A percentile compares a stretch with the other conserved stretches of the same genome.
Evolutionary conservation across 1,284 basidiomycete species (phyloP).

Genomic region (Rhodotorula mucilaginosa): DNA sequence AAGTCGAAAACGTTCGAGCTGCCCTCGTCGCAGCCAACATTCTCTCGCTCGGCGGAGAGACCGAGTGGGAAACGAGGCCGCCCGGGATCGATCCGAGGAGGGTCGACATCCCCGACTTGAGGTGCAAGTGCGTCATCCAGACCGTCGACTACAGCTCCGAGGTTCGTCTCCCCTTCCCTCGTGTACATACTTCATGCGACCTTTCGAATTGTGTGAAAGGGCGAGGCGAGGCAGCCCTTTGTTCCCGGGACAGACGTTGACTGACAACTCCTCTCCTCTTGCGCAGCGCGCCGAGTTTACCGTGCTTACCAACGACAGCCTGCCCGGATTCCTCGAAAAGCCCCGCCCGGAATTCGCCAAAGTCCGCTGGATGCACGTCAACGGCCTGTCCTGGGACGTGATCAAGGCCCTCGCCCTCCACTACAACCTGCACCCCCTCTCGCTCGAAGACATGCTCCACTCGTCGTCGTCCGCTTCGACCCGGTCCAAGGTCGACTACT

Average conservation of each 20-base stretch:
- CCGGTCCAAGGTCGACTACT: conserved; percentile 68
- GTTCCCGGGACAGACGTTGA: too few species aligned
- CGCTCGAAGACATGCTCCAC: conserved; percentile 63
- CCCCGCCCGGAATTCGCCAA: conserved; percentile 57
- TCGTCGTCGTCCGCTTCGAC: conserved; percentile 50
- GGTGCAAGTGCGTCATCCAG: conserved; percentile 20
- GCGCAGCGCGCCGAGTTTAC: conserved; percentile 52
- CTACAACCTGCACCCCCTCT: conserved; percentile 67
- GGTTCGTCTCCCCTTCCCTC: not conserved
- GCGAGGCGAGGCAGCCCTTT: too few species aligned
- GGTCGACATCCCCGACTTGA: conserved; percentile 30
- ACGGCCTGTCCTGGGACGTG: conserved; percentile 68
- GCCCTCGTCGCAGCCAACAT: conserved; percentile 23
- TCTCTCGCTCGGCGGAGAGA: conserved; percentile 2
- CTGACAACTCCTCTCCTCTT: not conserved
- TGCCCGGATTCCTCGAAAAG: conserved; percentile 57
- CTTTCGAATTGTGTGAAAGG: too few species aligned
- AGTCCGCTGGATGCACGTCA: conserved; percentile 65
- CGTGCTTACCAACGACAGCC: conserved; percentile 57
- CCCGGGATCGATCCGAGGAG: conserved; percentile 29
- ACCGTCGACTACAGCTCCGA: conserved; percentile 24
- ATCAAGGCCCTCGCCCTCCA: conserved; percentile 63
- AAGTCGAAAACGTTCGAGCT: not conserved
- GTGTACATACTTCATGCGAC: too few species aligned
- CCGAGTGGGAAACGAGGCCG: conserved; percentile 21